Evolutionary conservation across 176 grass and related monocot genomes (phyloP), one percentile per base, ranked within the genome.

Genomic region (Poa annua): DNA sequence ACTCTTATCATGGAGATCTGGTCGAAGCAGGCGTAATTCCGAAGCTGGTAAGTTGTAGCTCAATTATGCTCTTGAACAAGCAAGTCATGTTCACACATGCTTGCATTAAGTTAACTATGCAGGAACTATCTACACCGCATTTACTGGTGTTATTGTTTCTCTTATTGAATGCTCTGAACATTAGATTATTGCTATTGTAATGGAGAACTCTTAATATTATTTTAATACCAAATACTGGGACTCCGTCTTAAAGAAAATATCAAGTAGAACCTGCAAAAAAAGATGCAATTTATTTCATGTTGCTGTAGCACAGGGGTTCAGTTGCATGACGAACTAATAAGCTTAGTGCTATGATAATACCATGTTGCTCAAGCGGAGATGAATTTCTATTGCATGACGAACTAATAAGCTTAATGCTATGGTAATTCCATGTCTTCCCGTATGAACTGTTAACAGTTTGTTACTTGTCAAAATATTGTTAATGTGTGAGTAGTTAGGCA

Each of bases 21-120:
- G 92, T 89, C 20, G 92, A 94, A 83, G 89, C 54, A 64, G 92
- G 87, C 19, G 52, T 87, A 22, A 89, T 94, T 79, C 92, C 86
- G 70, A 94, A 91, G 75, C 29, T 94, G 92, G 92, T 94, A 80
- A 88, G 53, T 64, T 83, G 21, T 29, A 39, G 6, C 8, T 62
- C 32, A 24, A 25, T 75, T 52, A 10, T 62, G 15, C 56, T 47
- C n/a, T 66, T 76, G 19, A 64, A 84, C 29, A 29, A 39, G 13
- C 32, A 66, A 66, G 41, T 53, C 25, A 20, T 38, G 36, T 72
- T 39, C 2, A 48, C 41, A 38, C 71, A 65, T 65, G 44, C 41
- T 38, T 44, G 15, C 25, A 66, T 42, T 2, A 2, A 64, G 47
- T 66, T 12, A 66, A 75, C 45, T 64, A 13, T 84, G 75, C 32